A percentile compares a stretch with the other conserved stretches of the same genome.
These are phyloP conservation scores for Seiridium unicorne DNA, from an alignment of 2,329 filamentous ascomycete genomes.

Conservation along the genomic window DNA sequence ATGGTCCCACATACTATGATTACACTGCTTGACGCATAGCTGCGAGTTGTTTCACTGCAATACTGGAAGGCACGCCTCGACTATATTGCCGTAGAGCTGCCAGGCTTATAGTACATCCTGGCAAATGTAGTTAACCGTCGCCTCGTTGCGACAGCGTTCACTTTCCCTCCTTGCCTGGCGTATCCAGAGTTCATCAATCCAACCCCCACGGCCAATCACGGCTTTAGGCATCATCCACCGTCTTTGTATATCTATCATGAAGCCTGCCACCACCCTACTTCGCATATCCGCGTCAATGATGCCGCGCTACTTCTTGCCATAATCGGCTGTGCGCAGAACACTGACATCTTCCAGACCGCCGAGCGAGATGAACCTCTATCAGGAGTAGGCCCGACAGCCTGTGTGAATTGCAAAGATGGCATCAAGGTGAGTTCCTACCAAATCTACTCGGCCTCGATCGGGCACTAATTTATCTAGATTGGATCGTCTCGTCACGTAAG, in stretches of 20 bases:
- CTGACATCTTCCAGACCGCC: neutral
- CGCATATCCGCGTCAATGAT: neutral
- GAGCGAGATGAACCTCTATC: slow-evolving; percentile 11
- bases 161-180: neutral
- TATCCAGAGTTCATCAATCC: neutral
- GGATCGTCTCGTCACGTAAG: slow-evolving; percentile 84
- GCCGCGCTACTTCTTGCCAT: neutral
- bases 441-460: neutral
- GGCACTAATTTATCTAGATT: slow-evolving; percentile 54
- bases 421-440: slow-evolving; percentile 43
- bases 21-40: neutral
- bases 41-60: neutral
- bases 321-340: neutral
- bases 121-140: neutral
- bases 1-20: neutral
- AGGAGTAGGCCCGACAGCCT: slow-evolving; percentile 10
- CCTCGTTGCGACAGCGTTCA: neutral
- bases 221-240: neutral
- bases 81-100: slow-evolving; percentile 5
- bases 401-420: slow-evolving; percentile 46
- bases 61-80: slow-evolving; percentile 3
- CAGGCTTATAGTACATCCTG: slow-evolving; percentile 9
- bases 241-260: neutral
- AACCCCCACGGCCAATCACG: neutral
- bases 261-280: neutral